A percentile compares a stretch with the other conserved stretches of the same genome.
Evolutionary conservation across 2,329 filamentous ascomycete genomes (phyloP).

Genomic region (Emergomyces pasteurianus): DNA sequence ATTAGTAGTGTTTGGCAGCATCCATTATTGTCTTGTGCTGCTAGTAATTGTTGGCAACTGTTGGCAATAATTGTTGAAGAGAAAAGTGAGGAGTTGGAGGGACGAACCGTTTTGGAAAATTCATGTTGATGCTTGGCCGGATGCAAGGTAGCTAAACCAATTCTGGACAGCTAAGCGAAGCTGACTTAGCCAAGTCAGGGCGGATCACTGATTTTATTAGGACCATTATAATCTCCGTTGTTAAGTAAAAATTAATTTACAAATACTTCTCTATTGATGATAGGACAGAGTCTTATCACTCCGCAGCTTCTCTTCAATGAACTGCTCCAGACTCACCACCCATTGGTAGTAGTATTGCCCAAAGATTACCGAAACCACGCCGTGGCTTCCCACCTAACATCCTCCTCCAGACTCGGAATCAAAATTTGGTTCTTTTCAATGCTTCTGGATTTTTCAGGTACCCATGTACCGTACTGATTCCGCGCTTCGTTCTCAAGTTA

Average conservation of each 20-base stretch:
- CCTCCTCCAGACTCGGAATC: not conserved
- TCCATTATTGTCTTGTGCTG: not conserved
- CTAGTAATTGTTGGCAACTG: too few relatives aligned
- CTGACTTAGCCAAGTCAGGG: not conserved
- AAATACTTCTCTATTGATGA: too few relatives aligned
- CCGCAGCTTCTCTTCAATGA: too few relatives aligned
- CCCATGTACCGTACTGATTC: conserved; percentile 9
- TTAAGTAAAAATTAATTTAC: too few relatives aligned
- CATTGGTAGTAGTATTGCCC: too few relatives aligned
- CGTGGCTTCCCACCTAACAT: not conserved
- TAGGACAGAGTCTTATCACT: too few relatives aligned
- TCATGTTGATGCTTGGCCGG: not conserved
- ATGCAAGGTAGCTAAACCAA: not conserved
- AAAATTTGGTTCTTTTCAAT: conserved; percentile 2
- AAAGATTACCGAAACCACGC: too few relatives aligned
- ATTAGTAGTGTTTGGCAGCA: not conserved
- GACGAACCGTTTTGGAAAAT: not conserved
- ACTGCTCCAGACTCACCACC: not conserved
- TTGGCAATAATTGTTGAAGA: not conserved
- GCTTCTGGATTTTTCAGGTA: conserved; percentile 1
- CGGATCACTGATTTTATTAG: too few relatives aligned
- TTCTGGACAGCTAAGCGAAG: not conserved
- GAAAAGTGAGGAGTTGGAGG: not conserved
- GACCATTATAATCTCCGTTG: too few relatives aligned
- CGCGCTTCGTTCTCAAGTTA: conserved; percentile 7